Evolutionary conservation across 768 basidiomycete genomes (phyloP), one percentile per base, ranked within the genome.

Genomic region (Leucocoprinus birnbaumii): DNA sequence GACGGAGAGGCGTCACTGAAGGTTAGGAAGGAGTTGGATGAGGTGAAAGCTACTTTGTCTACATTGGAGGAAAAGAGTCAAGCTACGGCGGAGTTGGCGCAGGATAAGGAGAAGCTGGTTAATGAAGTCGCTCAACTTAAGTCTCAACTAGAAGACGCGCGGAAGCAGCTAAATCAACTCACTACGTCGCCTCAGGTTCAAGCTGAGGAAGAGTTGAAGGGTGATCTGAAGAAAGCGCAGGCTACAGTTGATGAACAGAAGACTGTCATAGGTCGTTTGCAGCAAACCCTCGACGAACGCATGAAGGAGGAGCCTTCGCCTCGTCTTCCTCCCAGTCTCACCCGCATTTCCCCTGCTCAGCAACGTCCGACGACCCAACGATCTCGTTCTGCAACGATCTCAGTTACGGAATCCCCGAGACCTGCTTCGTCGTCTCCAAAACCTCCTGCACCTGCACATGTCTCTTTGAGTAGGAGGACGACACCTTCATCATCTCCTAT

Each of bases 201-300:
- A 3, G 38, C 4, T 21, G 55, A 49, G 22, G 31, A 42, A 21
- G 51, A 46, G 19, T 10, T n/a, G 44, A 18, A 56, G 10, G 37
- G 37, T 8, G 37, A 52, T 10, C 2, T 52, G 2, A 41, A 52
- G 41, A 52, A 27, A 21, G 27, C 42, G 3, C 18, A 21, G 19
- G 25, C 41, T 11, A 52, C 41, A 19, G 40, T 52, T 19, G 42
- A 34, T 2, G 51, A 52, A 26, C 51, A 52, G 22, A 52, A 43
- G 42, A 19, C 41, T 0, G 51, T 52, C 27, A 52, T 52, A 22
- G 51, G 2, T 4, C 51, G 51, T 52, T 27, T 52, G 18, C 51
- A 52, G 24, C 42, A 52, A 5, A 31, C 51, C 5, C 14, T 52
- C 26, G 42, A 42, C 14, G 51, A 52, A 22, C 42, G 14, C 16